phyloP scores from a whole-genome alignment of 768 basidiomycete species.

The Leccinum boreale region DNA sequence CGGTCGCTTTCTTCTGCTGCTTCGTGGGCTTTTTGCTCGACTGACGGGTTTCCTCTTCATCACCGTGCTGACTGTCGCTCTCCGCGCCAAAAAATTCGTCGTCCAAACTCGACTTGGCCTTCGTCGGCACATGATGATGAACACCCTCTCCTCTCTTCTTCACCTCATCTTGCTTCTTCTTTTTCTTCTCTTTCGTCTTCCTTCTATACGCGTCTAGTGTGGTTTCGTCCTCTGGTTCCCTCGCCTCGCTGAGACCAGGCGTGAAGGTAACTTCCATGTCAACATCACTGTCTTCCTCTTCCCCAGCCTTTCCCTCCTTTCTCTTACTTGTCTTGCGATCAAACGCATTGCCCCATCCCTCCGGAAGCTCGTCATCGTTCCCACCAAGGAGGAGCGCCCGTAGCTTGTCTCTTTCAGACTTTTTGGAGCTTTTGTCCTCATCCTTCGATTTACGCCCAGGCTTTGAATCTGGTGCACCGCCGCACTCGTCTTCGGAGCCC shows the following conservation, averaged over 20 bases:
- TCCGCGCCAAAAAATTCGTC: slow-evolving; percentile 79
- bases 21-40: slow-evolving; percentile 23
- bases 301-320: not conserved
- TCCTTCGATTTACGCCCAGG: slow-evolving; percentile 9
- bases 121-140: slow-evolving; percentile 19
- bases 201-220: slow-evolving; percentile 86
- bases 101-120: slow-evolving; percentile 10
- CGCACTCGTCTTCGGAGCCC: slow-evolving; percentile 37
- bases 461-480: not conserved
- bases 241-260: slow-evolving; percentile 67
- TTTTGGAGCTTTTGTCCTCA: slow-evolving; percentile 30
- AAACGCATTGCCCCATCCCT: slow-evolving; percentile 70
- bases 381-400: slow-evolving; percentile 74
- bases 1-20: slow-evolving; percentile 13
- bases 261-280: slow-evolving; percentile 97
- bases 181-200: slow-evolving; percentile 87
- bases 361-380: slow-evolving; percentile 66
- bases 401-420: slow-evolving; percentile 61
- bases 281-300: slow-evolving; percentile 43
- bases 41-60: slow-evolving; percentile 24
- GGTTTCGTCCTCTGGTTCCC: slow-evolving; percentile 67
- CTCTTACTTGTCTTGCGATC: slow-evolving; percentile 14
- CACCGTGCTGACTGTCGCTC: slow-evolving; percentile 23
- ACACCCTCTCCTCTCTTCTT: slow-evolving; percentile 37
- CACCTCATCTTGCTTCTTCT: slow-evolving; percentile 69